phyloP scores from a whole-genome alignment of 1,139 yeast species.

The Candida sanyaensis region DNA sequence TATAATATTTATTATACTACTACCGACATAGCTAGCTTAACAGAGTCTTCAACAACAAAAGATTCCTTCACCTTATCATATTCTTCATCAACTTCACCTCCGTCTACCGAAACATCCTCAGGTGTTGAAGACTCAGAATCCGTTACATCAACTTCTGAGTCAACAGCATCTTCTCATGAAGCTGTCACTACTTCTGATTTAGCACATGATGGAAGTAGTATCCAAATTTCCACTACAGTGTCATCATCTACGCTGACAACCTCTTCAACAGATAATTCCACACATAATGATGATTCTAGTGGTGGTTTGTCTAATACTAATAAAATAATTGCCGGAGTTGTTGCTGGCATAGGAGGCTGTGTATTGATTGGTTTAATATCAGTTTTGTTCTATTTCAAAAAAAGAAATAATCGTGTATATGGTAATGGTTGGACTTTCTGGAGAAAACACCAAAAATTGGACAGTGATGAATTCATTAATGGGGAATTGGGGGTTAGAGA shows the following conservation, averaged over 20 bases:
- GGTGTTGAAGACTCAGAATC: slow-evolving; percentile 7
- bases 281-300: slow-evolving; percentile 13
- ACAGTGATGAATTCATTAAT: slow-evolving; percentile 58
- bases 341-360: slow-evolving; percentile 53
- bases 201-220: slow-evolving; percentile 37
- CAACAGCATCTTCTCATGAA: slow-evolving; percentile 16
- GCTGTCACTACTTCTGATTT: slow-evolving; percentile 34
- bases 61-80: slow-evolving; percentile 6
- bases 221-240: slow-evolving; percentile 42
- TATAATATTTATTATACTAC: no score
- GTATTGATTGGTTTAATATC: slow-evolving; percentile 39
- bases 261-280: slow-evolving; percentile 20
- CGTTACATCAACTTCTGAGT: slow-evolving; percentile 7
- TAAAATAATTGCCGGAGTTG: slow-evolving; percentile 51
- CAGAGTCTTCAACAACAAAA: background rate
- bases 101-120: slow-evolving; percentile 4
- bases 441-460: slow-evolving; percentile 50
- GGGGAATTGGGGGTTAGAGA: slow-evolving; percentile 58
- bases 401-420: slow-evolving; percentile 28
- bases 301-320: slow-evolving; percentile 47
- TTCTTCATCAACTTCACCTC: slow-evolving; percentile 3
- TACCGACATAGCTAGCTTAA: background rate
- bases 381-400: slow-evolving; percentile 38
- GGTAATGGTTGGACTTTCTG: slow-evolving; percentile 53
- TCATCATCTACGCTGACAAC: slow-evolving; percentile 30